Evolutionary conservation across 2,329 filamentous ascomycete genomes (phyloP).

Genomic region (Polytolypa hystricis): DNA sequence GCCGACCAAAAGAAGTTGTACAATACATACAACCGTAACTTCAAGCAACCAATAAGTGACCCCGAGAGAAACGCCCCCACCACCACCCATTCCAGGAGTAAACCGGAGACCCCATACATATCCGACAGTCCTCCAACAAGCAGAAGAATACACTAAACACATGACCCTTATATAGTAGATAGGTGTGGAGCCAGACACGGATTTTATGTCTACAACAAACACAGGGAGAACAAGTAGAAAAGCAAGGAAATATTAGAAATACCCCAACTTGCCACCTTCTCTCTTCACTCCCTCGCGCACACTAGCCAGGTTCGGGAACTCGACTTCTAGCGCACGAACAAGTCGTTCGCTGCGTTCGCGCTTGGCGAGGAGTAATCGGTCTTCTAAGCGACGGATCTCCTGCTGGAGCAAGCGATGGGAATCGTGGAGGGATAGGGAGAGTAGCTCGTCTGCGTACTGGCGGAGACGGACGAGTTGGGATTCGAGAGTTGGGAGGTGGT

Average conservation of each 20-base stretch:
- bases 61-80: too few species aligned
- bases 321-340: constrained; percentile 8
- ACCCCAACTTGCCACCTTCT: constrained; percentile 11
- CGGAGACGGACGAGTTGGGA: constrained; percentile 14
- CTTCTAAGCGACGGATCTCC: constrained; percentile 14
- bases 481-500: constrained; percentile 12
- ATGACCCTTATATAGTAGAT: too few species aligned
- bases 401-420: constrained; percentile 17
- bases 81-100: too few species aligned
- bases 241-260: constrained; percentile 11
- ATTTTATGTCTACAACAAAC: too few species aligned
- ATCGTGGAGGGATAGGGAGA: constrained; percentile 17
- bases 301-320: constrained; percentile 10
- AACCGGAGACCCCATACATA: too few species aligned
- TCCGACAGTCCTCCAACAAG: too few species aligned
- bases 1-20: too few species aligned
- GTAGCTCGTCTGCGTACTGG: constrained; percentile 16
- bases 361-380: constrained; percentile 7
- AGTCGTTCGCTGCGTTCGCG: constrained; percentile 10
- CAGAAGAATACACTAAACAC: too few species aligned
- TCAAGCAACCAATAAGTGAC: too few species aligned
- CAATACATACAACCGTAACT: too few species aligned
- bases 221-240: too few species aligned
- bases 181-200: too few species aligned
- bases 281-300: constrained; percentile 9